These are phyloP conservation scores for Hymenoscyphus infarciens DNA, from an alignment of 2,329 filamentous ascomycete species.

Conservation along the genomic window DNA sequence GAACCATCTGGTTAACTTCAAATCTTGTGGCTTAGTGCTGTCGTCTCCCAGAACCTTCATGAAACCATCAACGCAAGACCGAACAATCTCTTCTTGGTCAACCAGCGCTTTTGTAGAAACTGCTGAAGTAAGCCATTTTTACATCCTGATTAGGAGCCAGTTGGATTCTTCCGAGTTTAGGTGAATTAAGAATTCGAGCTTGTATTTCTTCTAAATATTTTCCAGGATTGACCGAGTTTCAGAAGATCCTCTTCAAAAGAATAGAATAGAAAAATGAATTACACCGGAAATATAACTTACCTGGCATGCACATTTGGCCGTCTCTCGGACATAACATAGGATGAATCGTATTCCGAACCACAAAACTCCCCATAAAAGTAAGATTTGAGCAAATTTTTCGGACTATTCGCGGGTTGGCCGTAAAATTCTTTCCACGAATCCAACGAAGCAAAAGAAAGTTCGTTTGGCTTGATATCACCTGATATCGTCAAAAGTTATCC, in stretches of 20 bases:
- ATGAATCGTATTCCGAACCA: background rate
- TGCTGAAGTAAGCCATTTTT: background rate
- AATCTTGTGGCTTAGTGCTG: background rate
- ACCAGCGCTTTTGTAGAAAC: background rate
- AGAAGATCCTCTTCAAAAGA: too few species aligned
- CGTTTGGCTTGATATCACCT: conserved; percentile 7
- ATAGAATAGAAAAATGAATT: too few species aligned
- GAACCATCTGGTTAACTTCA: conserved; percentile 4
- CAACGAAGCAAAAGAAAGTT: background rate
- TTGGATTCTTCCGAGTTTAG: too few species aligned
- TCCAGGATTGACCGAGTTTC: too few species aligned
- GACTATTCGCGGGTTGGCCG: background rate
- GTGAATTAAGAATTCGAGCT: too few species aligned
- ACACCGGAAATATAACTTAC: too few species aligned
- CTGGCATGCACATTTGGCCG: background rate
- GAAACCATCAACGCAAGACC: background rate
- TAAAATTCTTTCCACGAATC: conserved; percentile 28
- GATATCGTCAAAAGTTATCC: background rate
- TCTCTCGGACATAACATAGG: background rate
- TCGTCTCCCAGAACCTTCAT: background rate
- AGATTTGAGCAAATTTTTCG: background rate
- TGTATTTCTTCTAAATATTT: too few species aligned
- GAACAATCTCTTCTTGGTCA: background rate
- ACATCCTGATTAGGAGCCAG: background rate
- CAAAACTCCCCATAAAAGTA: background rate